Evolutionary conservation across 768 basidiomycete genomes (phyloP).

Genomic region (Cystofilobasidium capitatum): DNA sequence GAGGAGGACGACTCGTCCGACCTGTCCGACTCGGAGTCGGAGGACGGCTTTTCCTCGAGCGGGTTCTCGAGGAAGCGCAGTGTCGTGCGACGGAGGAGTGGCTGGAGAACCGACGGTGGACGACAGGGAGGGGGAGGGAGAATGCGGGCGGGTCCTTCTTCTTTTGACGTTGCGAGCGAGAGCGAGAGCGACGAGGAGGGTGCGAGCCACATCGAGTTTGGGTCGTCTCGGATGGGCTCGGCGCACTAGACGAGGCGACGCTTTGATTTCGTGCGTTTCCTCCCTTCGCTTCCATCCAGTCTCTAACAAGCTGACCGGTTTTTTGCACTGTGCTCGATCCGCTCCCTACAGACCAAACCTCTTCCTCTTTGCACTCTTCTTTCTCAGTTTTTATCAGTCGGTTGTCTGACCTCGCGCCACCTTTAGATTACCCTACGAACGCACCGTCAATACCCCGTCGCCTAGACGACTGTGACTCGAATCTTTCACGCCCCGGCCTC

Average conservation of each 20-base stretch:
- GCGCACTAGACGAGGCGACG: too few species aligned
- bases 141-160: neutral
- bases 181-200: neutral
- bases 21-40: neutral
- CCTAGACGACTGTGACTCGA: neutral
- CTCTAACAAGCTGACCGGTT: neutral
- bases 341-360: neutral
- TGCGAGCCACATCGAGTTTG: neutral
- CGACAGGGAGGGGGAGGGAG: neutral
- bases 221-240: neutral
- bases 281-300: neutral
- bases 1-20: neutral
- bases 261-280: neutral
- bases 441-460: too few species aligned
- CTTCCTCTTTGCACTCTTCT: neutral
- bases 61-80: neutral
- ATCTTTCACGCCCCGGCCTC: neutral
- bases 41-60: neutral
- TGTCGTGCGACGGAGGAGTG: constrained; percentile 1
- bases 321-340: neutral
- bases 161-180: neutral
- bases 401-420: neutral
- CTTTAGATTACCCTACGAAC: too few species aligned
- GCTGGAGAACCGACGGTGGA: neutral
- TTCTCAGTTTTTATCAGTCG: neutral